phyloP scores from a whole-genome alignment of 2,329 filamentous ascomycete species.

The Didymella segeticola region DNA sequence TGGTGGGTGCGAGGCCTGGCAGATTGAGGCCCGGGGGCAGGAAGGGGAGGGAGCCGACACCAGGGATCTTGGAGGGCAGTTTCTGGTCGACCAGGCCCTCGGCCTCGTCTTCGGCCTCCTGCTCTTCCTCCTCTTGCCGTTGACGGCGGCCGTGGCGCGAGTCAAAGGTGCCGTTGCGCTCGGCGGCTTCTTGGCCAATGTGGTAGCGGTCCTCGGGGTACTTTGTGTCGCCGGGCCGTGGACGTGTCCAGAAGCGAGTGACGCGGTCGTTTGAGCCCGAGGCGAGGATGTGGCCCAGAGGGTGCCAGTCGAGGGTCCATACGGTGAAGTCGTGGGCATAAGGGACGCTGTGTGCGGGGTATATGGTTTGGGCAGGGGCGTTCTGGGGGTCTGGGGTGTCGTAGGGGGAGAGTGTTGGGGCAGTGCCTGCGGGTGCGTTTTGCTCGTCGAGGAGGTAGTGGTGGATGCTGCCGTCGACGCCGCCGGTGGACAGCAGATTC shows the following conservation, averaged over 20 bases:
- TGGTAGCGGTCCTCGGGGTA: constrained; percentile 92
- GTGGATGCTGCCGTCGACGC: constrained; percentile 85
- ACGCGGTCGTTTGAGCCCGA: constrained; percentile 97
- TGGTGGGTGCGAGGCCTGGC: constrained; percentile 40
- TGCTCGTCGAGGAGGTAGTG: constrained; percentile 97
- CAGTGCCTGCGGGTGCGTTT: constrained; percentile 77
- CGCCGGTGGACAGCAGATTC: constrained; percentile 87
- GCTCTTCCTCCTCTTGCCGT: constrained; percentile 89
- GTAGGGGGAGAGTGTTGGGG: constrained; percentile 79
- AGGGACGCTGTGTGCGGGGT: constrained; percentile 84
- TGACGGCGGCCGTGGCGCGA: constrained; percentile 78
- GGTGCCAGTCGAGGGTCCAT: constrained; percentile 98
- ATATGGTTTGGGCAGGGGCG: constrained; percentile 86
- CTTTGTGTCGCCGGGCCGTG: constrained; percentile 84
- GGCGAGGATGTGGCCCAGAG: constrained; percentile 90
- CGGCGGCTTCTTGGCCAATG: constrained; percentile 90
- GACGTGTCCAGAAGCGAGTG: constrained; percentile 94
- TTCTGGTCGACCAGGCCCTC: constrained; percentile 93
- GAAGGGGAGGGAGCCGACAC: constrained; percentile 53
- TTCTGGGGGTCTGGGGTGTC: constrained; percentile 78
- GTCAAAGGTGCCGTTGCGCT: constrained; percentile 94
- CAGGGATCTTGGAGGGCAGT: constrained; percentile 68
- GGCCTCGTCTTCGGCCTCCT: constrained; percentile 90
- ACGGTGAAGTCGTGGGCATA: constrained; percentile 94
- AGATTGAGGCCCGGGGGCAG: constrained; percentile 66